phyloP scores from a whole-genome alignment of 352 stramenopile genomes.

The Blastocystis sp. region DNA sequence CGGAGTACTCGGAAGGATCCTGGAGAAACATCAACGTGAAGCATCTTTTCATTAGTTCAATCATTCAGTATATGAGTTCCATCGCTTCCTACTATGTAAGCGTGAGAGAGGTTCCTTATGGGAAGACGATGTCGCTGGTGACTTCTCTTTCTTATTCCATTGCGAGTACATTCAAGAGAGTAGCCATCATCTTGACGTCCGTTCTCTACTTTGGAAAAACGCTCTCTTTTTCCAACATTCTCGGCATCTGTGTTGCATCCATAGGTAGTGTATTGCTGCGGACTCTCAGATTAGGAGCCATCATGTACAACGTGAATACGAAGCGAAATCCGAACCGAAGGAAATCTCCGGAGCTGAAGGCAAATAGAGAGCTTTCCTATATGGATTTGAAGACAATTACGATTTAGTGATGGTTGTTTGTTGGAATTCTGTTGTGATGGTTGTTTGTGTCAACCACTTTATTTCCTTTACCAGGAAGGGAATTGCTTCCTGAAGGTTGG shows the following conservation, averaged over 20 bases:
- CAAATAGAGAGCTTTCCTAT: conserved; percentile 49
- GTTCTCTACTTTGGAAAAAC: conserved; percentile 49
- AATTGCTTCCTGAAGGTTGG: too few species aligned
- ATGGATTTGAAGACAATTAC: conserved; percentile 54
- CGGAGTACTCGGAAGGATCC: background rate
- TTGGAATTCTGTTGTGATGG: background rate
- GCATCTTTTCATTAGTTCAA: conserved; percentile 8
- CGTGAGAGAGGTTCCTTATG: background rate
- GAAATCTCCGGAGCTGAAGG: conserved; percentile 38
- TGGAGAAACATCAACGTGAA: background rate
- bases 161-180: conserved; percentile 45
- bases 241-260: conserved; percentile 37
- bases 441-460: background rate
- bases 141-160: conserved; percentile 53
- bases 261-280: background rate
- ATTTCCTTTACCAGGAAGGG: background rate
- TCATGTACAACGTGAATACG: conserved; percentile 44
- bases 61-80: conserved; percentile 54
- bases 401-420: background rate
- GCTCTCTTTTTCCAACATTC: conserved; percentile 2
- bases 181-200: conserved; percentile 46
- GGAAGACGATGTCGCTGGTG: conserved; percentile 35
- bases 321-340: background rate
- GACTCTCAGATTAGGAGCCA: background rate
- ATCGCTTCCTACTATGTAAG: conserved; percentile 38